Base-by-base conservation (phyloP, 371 early-diverging fungal genomes). In the Amoeboaphelidium protococcarum region DNA sequence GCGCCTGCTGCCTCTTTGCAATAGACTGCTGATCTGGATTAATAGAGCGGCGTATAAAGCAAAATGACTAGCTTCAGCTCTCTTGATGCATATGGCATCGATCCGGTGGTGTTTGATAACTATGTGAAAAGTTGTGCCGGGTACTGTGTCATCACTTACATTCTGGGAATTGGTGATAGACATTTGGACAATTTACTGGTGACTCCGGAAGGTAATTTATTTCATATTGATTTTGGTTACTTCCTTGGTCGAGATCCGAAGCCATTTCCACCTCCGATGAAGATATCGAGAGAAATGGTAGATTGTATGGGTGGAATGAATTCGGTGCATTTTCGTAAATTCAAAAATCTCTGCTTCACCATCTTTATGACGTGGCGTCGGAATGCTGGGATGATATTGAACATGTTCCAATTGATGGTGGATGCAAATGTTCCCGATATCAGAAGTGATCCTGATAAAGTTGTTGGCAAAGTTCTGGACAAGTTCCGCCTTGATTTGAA, bases 101-200 rank as follows among this genome's bases (percentile, higher is more conserved):
- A 64, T n/a, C 62, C 72, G 2, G 65, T 61, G 26, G 82, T 83
- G 12, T 78, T 94, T 82, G 95, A 94, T 58, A 83, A 79, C 2
- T 94, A 89, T 58, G 74, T 89, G 27, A 73, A 79, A 49, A 89
- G 90, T 62, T 87, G 87, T 60, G 87, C 96, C 31, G 96, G 94
- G 1, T 98, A 95, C 59, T 88, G 90, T 59, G 90, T 98, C 12
- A 89, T 95, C 45, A 91, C 88, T 1, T 98, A 94, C 59, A 53
- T 98, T 12, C 66, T 98, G 12, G 96, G 92, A 16, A 80, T 98
- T n/a, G 96, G 98, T n/a, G 98, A 98, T 62, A 77, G 98, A 4
- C 96, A 95, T 61, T 62, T 91, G 55, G 98, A 95, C 54, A 98
- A 98, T 57, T 55, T 98, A 37, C 60, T 98, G 26, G 58, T 98